Evolutionary conservation across 441 rosid genomes (phyloP), one percentile per base, ranked within the genome.

Genomic region (Euphorbia schlechtendalii): DNA sequence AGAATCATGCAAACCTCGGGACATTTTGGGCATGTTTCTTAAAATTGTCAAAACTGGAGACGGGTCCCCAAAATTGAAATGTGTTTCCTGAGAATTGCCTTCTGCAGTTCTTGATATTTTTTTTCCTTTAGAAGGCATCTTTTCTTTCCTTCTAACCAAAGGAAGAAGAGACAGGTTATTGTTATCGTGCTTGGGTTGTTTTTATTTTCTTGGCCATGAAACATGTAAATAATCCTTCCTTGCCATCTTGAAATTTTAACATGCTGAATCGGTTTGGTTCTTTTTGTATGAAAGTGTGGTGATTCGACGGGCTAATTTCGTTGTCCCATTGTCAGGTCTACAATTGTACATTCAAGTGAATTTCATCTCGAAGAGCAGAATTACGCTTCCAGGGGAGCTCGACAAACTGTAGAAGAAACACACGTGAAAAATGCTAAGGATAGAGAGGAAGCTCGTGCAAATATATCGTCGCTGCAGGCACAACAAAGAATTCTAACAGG

Each of bases 291-390:
- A 27, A 27, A 27, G 30, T 1, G 4, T 27, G 4, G 4, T 59
- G 25, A 48, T 59, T n/a, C 38, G 38, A 36, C 38, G 38, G 21
- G 38, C 49, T 59, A 40, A 59, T 59, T 36, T 38, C 13, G 17
- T 7, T 32, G 9, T 22, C 14, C 9, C n/a, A 40, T 36, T 71
- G 78, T 74, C 84, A 89, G 98, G 80, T 88, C 98, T 66, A 85
- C 97, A 28, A 73, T 88, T 68, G 83, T 92, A 59, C 94, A 85
- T 75, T 83, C 98, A 55, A 86, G 74, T 54, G 36, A 81, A 28
- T 49, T 77, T 56, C 80, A 75, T 52, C 71, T 79, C 40, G 84
- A 75, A 68, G 89, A 80, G 67, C 82, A 74, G 13, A 82, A 55
- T 51, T 24, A 71, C 30, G 54, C 63, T 38, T 74, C 72, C 65